Evolutionary conservation across 352 stramenopile species (phyloP), one percentile per base, ranked within the genome.

Genomic region (Pythium pyrilobum): DNA sequence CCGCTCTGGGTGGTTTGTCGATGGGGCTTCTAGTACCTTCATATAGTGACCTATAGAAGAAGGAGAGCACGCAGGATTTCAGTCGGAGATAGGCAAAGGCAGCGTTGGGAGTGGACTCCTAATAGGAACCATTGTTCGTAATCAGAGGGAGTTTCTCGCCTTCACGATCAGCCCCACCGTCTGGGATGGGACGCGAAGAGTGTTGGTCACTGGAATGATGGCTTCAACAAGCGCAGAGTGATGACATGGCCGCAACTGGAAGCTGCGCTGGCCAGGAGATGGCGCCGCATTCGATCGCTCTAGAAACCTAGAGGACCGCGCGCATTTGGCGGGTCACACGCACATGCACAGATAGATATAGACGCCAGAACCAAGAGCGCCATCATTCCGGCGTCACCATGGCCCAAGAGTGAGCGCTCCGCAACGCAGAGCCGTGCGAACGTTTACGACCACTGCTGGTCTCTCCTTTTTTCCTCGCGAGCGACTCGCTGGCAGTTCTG

Each of bases 191-290:
- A 7, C 36, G 8, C 48, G n/a, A n/a, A 56, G 45, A 62, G 44
- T 62, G 54, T 45, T 51, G 54, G 54, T 62, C 38, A 12, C 5
- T 25, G 37, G 52, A 60, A 60, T 60, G 52, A 48, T 51, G 39
- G 51, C 27, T 43, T 59, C 31, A 37, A 51, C 40, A 5, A 36
- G 9, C 15, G 23, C n/a, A 25, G 52, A 60, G 34, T 59, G 51
- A 29, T 43, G 51, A 50, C 27, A 27, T 29, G 13, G 32, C 32
- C 40, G 51, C 51, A 59, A 59, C 51, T 39, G 28, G 13, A 8
- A 23, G 6, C 13, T 8, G 21, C 13, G 15, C 16, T 25, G 28
- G 28, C 23, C 21, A 46, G 5, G n/a, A 4, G 21, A 12, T 39
- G 33, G 6, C n/a, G 33, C 10, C 9, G 13, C 5, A 20, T 36